Base-by-base conservation (phyloP, 164 flowering plant species). In the Taxillus chinensis region DNA sequence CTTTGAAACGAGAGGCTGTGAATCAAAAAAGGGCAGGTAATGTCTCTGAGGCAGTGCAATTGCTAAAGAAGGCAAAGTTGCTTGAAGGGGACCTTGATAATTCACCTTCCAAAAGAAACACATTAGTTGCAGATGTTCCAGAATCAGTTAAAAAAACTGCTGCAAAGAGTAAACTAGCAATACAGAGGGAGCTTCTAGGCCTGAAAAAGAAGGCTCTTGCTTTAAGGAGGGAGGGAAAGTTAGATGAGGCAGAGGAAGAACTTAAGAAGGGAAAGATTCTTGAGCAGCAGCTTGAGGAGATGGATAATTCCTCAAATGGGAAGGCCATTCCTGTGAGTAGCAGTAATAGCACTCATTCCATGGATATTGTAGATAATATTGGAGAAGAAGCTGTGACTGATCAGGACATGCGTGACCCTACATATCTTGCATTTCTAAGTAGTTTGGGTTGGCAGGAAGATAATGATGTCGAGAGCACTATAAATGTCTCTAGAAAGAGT, bases 241-340 rank as follows among this genome's bases (percentile, higher is more conserved):
- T 80, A 0, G 87, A 87, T 53, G 98, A 92, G 71, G 89, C 98
- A 1, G 96, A 84, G 62, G 86, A 83, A 69, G 92, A 82, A 70
- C 62, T 92, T 71, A 81, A 76, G 73, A 86, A 79, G 78, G 87
- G 91, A 41, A 83, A 75, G 66, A 71, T 76, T 67, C 85, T 92
- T 54, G 96, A 92, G 76, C 68, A 45, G 60, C 89, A 85, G 68
- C 87, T 92, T 49, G 87, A 87, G 65, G 88, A 86, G 71, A 65
- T 84, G 80, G 82, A 79, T 56, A 77, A 67, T 68, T 66, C 73
- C 65, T 59, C 77, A 6, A 74, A 67, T 56, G 43, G 27, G 41
- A 69, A 61, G 51, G 63, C 70, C 10, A 27, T 64, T 3, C 64
- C 57, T 54, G 57, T 16, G 54, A 61, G 61, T 70, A 51, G 45